Base-by-base conservation (phyloP, 1,284 basidiomycete species). In the Heterobasidion occidentale region DNA sequence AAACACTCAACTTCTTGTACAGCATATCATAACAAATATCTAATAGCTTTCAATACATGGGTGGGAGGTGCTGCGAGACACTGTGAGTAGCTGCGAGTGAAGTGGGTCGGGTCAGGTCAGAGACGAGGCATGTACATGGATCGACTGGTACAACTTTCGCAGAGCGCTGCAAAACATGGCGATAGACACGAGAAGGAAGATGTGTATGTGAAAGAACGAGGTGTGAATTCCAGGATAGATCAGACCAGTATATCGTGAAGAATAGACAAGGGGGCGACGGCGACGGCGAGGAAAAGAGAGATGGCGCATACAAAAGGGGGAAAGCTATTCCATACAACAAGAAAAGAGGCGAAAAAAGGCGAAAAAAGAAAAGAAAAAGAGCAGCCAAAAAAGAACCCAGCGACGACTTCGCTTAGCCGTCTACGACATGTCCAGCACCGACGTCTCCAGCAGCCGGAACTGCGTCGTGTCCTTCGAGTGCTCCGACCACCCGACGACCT, bases 361-460 rank as follows among this genome's bases (percentile, higher is more conserved):
- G 48, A 36, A 44, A 35, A n/a, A n/a, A 33, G 27, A n/a, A n/a
- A 53, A 11, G 49, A 48, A 54, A 14, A 50, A 53, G 58, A 52
- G 17, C 42, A 52, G 36, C 14, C n/a, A 11, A 51, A 42, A 47
- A 47, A 17, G 27, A 15, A 47, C 19, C 46, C 11, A 2, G 27
- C n/a, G 7, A 33, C 27, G 19, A 11, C 46, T 17, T 8, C 46
- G 8, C 27, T 6, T 12, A 48, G 3, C 20, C 47, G 38, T 53
- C 68, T 71, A 88, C 53, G 74, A 72, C 50, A 90, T 77, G 71
- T 92, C 89, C 63, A 91, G 73, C 46, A 90, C 75, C 5, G 86
- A 85, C 19, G 82, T 85, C 71, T 92, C 90, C 63, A 92, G 69
- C 53, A 92, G 77, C 17, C 89, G 80, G 72, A 91, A 91, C 67